phyloP scores from a whole-genome alignment of 2,329 filamentous ascomycete species.

The Trichoderma koningii region DNA sequence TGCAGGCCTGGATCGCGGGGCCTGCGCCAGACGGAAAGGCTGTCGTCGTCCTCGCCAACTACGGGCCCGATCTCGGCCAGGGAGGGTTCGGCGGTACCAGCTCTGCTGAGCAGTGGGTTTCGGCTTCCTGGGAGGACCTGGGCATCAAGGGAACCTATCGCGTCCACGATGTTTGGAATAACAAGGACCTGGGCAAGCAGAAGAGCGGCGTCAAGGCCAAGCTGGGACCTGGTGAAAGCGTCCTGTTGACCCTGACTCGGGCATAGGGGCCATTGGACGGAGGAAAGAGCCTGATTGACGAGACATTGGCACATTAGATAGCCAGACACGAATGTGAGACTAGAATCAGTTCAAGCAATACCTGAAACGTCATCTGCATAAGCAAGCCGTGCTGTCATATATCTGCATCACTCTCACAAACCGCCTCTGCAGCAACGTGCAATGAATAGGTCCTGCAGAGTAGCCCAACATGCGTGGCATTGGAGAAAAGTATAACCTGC shows the following conservation, averaged over 20 bases:
- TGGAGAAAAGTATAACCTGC: not conserved
- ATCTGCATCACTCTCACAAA: not conserved
- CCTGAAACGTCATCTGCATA: slow-evolving; percentile 9
- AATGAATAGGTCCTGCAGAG: not conserved
- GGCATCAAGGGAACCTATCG: slow-evolving; percentile 25
- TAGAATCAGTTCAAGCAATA: not conserved
- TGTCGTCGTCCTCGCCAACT: slow-evolving; percentile 31
- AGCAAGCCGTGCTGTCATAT: slow-evolving; percentile 11
- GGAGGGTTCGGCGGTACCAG: slow-evolving; percentile 28
- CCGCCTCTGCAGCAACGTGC: not conserved
- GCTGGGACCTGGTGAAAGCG: slow-evolving; percentile 27
- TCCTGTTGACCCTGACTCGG: slow-evolving; percentile 24
- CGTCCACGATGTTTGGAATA: slow-evolving; percentile 29
- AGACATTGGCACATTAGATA: slow-evolving; percentile 1
- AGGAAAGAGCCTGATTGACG: not conserved
- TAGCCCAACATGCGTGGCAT: slow-evolving; percentile 24
- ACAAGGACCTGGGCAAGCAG: slow-evolving; percentile 26
- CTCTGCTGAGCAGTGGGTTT: slow-evolving; percentile 25
- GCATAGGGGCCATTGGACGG: slow-evolving; percentile 3
- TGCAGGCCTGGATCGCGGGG: slow-evolving; percentile 32
- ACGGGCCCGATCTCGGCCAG: slow-evolving; percentile 30
- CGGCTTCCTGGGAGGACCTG: slow-evolving; percentile 29
- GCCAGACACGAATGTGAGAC: not conserved
- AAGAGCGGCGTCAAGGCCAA: slow-evolving; percentile 10
- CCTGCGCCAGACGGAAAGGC: slow-evolving; percentile 27